A percentile compares a stretch with the other conserved stretches of the same genome.
Conservation (phyloP, 345 rosid genomes). For the Adansonia digitata region DNA sequence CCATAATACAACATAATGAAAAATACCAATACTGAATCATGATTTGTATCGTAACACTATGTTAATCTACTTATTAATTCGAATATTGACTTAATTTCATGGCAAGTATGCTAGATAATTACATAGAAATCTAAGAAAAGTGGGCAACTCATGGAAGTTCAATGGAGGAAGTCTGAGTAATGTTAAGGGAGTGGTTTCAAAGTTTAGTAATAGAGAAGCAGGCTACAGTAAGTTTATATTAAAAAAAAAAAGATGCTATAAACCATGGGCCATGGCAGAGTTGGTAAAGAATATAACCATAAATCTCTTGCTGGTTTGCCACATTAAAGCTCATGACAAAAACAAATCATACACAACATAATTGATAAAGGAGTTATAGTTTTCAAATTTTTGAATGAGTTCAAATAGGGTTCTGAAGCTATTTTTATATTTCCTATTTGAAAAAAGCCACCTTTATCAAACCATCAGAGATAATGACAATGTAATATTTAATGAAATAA, state of each 20-base stretch:
- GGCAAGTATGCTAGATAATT: slow-evolving; percentile 50
- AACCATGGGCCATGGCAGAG: slow-evolving; percentile 41
- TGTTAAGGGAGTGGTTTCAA: slow-evolving; percentile 26
- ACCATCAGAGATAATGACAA: slow-evolving; percentile 86
- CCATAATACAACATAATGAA: no score
- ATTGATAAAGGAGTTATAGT: slow-evolving; percentile 29
- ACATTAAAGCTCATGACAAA: slow-evolving; percentile 71
- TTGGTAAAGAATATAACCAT: slow-evolving; percentile 69
- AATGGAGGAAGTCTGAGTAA: slow-evolving; percentile 50
- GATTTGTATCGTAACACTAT: no score
- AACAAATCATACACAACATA: slow-evolving; percentile 68
- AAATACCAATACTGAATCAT: no score
- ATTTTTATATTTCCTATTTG: slow-evolving; percentile 31
- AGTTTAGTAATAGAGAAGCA: slow-evolving; percentile 36
- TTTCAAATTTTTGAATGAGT: slow-evolving; percentile 31
- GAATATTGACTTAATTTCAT: slow-evolving; percentile 51
- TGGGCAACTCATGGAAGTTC: slow-evolving; percentile 47
- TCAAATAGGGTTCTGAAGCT: slow-evolving; percentile 52
- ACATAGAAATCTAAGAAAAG: slow-evolving; percentile 33
- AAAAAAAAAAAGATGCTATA: slow-evolving; percentile 38
- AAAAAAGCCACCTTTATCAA: slow-evolving; percentile 43
- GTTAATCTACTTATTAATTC: slow-evolving; percentile 14
- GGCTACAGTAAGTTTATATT: slow-evolving; percentile 34
- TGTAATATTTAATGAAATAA: no score
- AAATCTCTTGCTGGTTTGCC: slow-evolving; percentile 45